Evolutionary conservation across 1,139 yeast species (phyloP).

Genomic region (Suhomyces coccinellae): DNA sequence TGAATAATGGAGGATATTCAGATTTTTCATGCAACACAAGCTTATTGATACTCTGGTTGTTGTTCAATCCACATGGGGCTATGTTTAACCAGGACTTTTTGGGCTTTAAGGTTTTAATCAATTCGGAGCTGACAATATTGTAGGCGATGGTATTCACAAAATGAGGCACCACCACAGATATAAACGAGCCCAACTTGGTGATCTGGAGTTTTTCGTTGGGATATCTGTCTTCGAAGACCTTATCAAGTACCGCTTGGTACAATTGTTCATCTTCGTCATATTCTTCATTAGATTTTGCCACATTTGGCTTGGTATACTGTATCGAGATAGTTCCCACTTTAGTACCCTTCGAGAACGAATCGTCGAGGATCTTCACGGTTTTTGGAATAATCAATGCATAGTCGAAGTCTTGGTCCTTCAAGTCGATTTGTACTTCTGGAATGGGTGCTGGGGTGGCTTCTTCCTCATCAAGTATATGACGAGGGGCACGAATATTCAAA

Average conservation of each 20-base stretch:
- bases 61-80: conserved; percentile 38
- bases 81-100: conserved; percentile 30
- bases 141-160: conserved; percentile 32
- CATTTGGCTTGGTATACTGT: conserved; percentile 17
- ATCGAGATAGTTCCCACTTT: conserved; percentile 26
- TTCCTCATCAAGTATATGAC: conserved; percentile 55
- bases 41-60: conserved; percentile 30
- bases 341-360: conserved; percentile 19
- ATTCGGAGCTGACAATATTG: conserved; percentile 29
- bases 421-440: conserved; percentile 16
- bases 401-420: conserved; percentile 12
- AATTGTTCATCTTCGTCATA: conserved; percentile 60
- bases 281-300: conserved; percentile 27
- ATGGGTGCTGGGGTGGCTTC: conserved; percentile 21
- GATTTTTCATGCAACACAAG: conserved; percentile 26
- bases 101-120: conserved; percentile 17
- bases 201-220: conserved; percentile 29
- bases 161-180: conserved; percentile 34
- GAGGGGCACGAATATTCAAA: conserved; percentile 47
- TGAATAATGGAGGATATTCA: conserved; percentile 9
- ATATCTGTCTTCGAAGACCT: conserved; percentile 25
- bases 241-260: conserved; percentile 35
- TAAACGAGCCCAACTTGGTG: conserved; percentile 11
- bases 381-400: conserved; percentile 30
- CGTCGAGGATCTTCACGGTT: conserved; percentile 27